Evolutionary conservation across 1,139 yeast species (phyloP), one percentile per base, ranked within the genome.

Genomic region (Scheffersomyces segobiensis): DNA sequence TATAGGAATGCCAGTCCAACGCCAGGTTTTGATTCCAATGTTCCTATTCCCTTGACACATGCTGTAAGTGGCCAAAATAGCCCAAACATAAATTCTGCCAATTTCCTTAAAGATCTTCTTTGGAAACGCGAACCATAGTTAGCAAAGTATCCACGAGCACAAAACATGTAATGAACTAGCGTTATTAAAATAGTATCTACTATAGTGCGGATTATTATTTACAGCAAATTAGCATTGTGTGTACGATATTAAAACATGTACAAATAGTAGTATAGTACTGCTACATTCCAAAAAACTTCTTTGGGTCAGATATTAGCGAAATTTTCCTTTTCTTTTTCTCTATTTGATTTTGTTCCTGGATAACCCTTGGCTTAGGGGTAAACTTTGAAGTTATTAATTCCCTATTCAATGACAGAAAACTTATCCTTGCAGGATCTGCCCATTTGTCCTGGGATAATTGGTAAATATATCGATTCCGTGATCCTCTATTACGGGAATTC

Each of bases 41-140:
- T 26, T 48, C 50, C 50, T 20, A 49, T 51, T 22, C 48, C 56
- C 14, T 53, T 57, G 55, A 56, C 24, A 32, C 51, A 52, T 46
- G 54, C 46, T 0, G 55, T 48, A 17, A 48, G 50, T 18, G 18
- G 26, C 12, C 50, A 48, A 19, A 19, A 19, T 14, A 48, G 50
- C 49, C 49, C 52, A 14, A 52, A 52, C 18, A 48, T 21, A 14
- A 59, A 59, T 26, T 59, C 63, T 2, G 57, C 63, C 4, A 61
- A 59, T 22, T 55, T 59, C 20, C 57, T 60, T 50, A 60, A 59
- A 39, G 61, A 60, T 22, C 51, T 60, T 32, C 58, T 60, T 42
- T 59, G 63, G 63, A 60, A 60, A 51, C 59, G 59, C 51, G 56
- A 59, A 10, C 49, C 22, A 26, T 48, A 32, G 42, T 32, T 14